Evolutionary conservation across 345 rosid genomes (phyloP), one percentile per base, ranked within the genome.

Genomic region (Dipteronia sinensis): DNA sequence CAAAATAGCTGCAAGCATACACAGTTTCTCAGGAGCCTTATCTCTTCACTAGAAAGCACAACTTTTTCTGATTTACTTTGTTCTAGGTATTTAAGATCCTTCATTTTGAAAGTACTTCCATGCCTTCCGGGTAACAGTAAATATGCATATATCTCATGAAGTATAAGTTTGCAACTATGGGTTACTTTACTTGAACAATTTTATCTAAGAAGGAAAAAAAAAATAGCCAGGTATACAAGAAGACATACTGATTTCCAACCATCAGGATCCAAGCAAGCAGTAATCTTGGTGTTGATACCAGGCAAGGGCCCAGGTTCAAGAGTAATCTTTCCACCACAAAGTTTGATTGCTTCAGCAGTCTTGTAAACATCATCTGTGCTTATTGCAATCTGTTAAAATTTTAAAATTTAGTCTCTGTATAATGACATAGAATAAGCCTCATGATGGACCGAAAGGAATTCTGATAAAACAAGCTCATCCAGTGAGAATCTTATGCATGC

Each of bases 231-330:
- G 12, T n/a, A 29, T 34, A 42, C 40, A 9, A 78, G 62, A 69
- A 49, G 65, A 25, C 85, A 69, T 90, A 92, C 99, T 90, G 98
- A 76, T 80, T 96, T 96, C 99, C 99, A 96, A 75, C 99, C 99
- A 80, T 96, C 98, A 13, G 99, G 97, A 86, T 96, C 98, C 80
- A 94, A 79, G 91, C 98, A 96, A 10, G 97, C 97, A 17, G 97
- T 94, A 76, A 96, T 94, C 86, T 94, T 96, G 55, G 98, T 96
- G 83, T 77, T 92, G 76, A 94, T 92, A 73, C 98, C 98, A 71
- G 97, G 99, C 78, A 94, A 83, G 2, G 99, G 99, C 78, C 99
- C 99, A 68, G 99, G 97, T 74, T 96, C 94, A 69, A 94, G 89
- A 8, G 91, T 94, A 76, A 96, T 77, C 86, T 94, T 91, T 42